Percentiles rank a stretch among this genome's conserved stretches.
phyloP scores from a whole-genome alignment of 495 filamentous ascomycete genomes.

The Cercophora samala region DNA sequence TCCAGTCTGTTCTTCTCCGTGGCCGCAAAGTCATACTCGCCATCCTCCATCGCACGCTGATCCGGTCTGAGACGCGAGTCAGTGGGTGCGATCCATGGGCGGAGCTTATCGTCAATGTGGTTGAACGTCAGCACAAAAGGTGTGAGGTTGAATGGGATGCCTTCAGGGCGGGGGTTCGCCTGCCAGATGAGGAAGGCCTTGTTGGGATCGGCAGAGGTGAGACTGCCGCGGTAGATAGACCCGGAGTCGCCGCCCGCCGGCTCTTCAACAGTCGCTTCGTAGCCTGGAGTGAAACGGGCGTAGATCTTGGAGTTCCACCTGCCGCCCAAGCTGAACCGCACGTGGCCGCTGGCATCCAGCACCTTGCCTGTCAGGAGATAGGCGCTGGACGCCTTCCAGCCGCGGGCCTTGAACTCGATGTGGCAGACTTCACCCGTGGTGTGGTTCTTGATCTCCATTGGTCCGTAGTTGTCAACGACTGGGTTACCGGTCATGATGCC shows the following conservation, averaged over 20 bases:
- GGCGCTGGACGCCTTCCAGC: constrained; percentile 89
- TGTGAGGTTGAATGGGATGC: constrained; percentile 94
- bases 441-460: constrained; percentile 96
- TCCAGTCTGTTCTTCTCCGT: constrained; percentile 93
- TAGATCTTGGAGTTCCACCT: constrained; percentile 98
- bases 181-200: constrained; percentile 93
- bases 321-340: constrained; percentile 84
- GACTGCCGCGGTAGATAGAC: constrained; percentile 39
- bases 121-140: constrained; percentile 95
- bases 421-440: constrained; percentile 85
- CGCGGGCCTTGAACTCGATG: constrained; percentile 93
- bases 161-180: constrained; percentile 71
- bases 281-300: constrained; percentile 87
- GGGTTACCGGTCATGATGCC: constrained; percentile 97
- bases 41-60: constrained; percentile 98
- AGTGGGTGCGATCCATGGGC: constrained; percentile 75
- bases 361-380: constrained; percentile 86
- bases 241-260: constrained; percentile 44
- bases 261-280: constrained; percentile 67
- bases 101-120: constrained; percentile 72
- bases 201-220: constrained; percentile 49
- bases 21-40: constrained; percentile 88
- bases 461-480: constrained; percentile 95
- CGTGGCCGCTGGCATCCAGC: constrained; percentile 65
- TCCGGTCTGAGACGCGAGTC: constrained; percentile 89